These are phyloP conservation scores for Vitis labrusca DNA, from an alignment of 164 flowering plant species.

Conservation along the genomic window DNA sequence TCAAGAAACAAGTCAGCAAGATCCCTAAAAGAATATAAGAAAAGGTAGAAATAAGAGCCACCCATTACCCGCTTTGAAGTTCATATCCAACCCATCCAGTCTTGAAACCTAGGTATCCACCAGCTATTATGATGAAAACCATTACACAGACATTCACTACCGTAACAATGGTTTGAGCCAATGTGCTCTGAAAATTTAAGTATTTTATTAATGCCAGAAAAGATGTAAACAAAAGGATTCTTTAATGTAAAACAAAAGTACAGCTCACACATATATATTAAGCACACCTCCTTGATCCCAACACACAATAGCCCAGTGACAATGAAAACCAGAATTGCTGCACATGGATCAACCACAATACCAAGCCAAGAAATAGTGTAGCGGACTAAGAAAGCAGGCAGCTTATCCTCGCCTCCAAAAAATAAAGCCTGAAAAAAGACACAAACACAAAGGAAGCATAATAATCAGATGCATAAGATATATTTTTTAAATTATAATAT, in stretches of 20 bases:
- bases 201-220: not conserved
- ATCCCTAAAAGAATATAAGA: too few species aligned
- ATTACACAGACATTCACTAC: constrained; percentile 74
- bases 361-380: constrained; percentile 65
- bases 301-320: constrained; percentile 79
- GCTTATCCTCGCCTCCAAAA: constrained; percentile 67
- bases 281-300: constrained; percentile 89
- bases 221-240: too few species aligned
- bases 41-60: too few species aligned
- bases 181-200: constrained; percentile 58
- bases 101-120: constrained; percentile 80
- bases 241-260: too few species aligned
- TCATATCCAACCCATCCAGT: constrained; percentile 92
- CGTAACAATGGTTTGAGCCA: constrained; percentile 79
- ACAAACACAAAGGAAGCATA: too few species aligned
- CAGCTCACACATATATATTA: not conserved
- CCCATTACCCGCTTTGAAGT: constrained; percentile 71
- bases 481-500: too few species aligned
- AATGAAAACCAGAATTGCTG: constrained; percentile 71
- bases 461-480: too few species aligned
- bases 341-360: constrained; percentile 88
- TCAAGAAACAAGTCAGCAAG: too few species aligned
- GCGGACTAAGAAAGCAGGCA: constrained; percentile 78
- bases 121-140: constrained; percentile 83
- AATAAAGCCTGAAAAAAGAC: constrained; percentile 56